phyloP scores from a whole-genome alignment of 805 yeast genomes.

The Candida maltosa region DNA sequence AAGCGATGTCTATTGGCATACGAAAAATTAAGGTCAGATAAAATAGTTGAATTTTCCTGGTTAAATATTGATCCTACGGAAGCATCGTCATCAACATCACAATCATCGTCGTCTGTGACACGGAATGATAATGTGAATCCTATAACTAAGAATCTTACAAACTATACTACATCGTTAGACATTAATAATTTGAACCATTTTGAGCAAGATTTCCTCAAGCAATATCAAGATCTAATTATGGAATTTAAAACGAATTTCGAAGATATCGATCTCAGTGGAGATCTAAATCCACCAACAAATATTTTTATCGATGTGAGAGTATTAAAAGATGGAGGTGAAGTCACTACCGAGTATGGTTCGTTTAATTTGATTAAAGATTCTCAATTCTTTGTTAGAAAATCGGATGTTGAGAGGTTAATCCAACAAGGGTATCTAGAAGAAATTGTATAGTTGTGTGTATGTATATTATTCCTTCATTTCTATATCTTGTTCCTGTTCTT shows the following conservation, averaged over 20 bases:
- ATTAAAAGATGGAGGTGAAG: conserved; percentile 91
- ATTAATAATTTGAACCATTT: conserved; percentile 62
- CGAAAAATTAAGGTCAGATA: conserved; percentile 65
- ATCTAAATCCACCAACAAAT: conserved; percentile 86
- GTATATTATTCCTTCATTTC: too few relatives aligned
- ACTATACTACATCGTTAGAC: conserved; percentile 24
- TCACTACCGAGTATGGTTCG: conserved; percentile 95
- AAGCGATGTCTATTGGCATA: conserved; percentile 88
- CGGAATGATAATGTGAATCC: conserved; percentile 9
- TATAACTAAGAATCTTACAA: conserved; percentile 6
- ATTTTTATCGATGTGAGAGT: conserved; percentile 94
- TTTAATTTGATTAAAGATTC: conserved; percentile 90
- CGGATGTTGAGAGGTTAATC: conserved; percentile 89
- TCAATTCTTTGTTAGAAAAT: conserved; percentile 89
- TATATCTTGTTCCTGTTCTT: too few relatives aligned
- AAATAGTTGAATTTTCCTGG: conserved; percentile 72
- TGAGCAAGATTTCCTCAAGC: conserved; percentile 75
- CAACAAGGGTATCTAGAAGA: conserved; percentile 92
- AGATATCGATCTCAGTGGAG: conserved; percentile 84
- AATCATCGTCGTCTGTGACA: too few relatives aligned
- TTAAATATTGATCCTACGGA: conserved; percentile 51
- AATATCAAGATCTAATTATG: conserved; percentile 67
- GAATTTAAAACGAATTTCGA: conserved; percentile 76
- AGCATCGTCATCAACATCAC: conserved; percentile 15
- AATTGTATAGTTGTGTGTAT: conserved; percentile 35